Base-by-base conservation (phyloP, 371 early-diverging fungal genomes). In the Apophysomyces elegans region DNA sequence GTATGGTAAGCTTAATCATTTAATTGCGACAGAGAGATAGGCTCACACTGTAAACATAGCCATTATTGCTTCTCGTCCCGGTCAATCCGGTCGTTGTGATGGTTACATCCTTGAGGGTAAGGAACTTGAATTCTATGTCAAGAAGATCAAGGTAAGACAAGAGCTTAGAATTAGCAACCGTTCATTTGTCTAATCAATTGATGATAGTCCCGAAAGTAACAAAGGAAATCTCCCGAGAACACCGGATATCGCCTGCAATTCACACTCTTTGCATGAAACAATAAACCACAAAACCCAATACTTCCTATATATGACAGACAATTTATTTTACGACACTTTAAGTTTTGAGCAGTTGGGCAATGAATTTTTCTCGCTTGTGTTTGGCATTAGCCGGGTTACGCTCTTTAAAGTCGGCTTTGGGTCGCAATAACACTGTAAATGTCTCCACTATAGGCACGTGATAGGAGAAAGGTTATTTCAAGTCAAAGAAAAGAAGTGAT, bases 51-150 rank as follows among this genome's bases (percentile, higher is more conserved):
- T 7, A 54, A 56, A 2, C n/a, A 35, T 62, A 66, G 92, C 96
- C 79, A 82, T 88, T 76, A 81, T 99, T 77, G 80, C 96, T 36
- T 96, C 97, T 59, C 95, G 99, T 76, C 99, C 99, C 38, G 99
- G 99, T 69, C 99, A 99, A 88, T 89, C 91, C 72, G 99, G 99
- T 72, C 93, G 93, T 71, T 88, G 90, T 69, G 97, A 97, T 75
- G 99, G 99, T 56, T 95, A 96, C 88, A 91, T 99, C 70, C 88
- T 99, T 46, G 99, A 99, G 86, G 99, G 99, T 70, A 93, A 95
- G 76, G 95, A 96, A 84, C 92, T 96, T 64, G 90, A 93, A 60
- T 96, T 96, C 88, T 96, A 96, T 87, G 69, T 90, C 73, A 84
- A 87, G 65, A 93, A 92, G 86, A 84, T 96, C 81, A 93, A 92